These are phyloP conservation scores for Fusarium citri DNA, from an alignment of 2,329 filamentous ascomycete species.

Conservation along the genomic window DNA sequence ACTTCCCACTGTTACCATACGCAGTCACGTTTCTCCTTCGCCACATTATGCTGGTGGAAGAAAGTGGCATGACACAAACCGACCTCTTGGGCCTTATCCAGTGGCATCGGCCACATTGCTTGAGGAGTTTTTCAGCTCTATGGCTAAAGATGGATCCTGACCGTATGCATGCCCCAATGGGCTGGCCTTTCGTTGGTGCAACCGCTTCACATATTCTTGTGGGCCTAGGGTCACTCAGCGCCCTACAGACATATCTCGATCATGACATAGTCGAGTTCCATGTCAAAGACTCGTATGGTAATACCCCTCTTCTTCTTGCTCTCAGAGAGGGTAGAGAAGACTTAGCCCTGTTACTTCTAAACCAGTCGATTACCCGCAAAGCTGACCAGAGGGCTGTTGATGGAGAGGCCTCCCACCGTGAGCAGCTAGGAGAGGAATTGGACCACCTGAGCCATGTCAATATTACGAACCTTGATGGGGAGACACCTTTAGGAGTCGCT, in stretches of 20 bases:
- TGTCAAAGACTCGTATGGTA: accelerated
- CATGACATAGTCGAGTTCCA: accelerated
- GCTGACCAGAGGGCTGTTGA: too few species aligned
- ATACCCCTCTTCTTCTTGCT: neutral
- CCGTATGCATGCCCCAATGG: accelerated
- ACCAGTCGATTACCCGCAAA: too few species aligned
- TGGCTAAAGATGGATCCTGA: conserved; percentile 3
- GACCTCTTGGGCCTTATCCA: neutral
- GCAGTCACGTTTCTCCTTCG: neutral
- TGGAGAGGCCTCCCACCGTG: too few species aligned
- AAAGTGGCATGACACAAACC: accelerated
- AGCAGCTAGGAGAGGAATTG: accelerated
- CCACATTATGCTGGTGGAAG: neutral
- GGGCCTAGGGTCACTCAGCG: neutral
- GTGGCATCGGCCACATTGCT: accelerated
- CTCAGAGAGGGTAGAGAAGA: accelerated
- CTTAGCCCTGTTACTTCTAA: accelerated
- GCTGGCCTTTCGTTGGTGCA: accelerated
- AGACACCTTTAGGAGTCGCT: neutral
- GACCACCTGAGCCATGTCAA: neutral
- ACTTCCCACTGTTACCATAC: neutral
- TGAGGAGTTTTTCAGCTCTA: accelerated
- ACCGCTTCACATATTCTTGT: accelerated
- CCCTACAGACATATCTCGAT: accelerated
- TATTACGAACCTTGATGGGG: accelerated